These are phyloP conservation scores for Aspergillus fumigatiaffinis DNA, from an alignment of 2,329 filamentous ascomycete species.

Conservation along the genomic window DNA sequence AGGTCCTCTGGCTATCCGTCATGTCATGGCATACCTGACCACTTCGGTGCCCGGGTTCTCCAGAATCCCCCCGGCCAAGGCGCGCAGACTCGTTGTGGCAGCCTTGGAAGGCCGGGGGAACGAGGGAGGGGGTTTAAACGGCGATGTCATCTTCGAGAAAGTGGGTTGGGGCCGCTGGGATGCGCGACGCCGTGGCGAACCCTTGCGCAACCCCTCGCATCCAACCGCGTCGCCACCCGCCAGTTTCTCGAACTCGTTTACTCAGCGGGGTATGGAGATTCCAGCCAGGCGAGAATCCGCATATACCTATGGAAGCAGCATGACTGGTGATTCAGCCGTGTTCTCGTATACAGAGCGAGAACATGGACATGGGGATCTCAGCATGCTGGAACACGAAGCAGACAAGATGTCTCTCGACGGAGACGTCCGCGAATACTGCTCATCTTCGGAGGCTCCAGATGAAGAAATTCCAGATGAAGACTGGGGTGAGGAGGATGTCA, in stretches of 20 bases:
- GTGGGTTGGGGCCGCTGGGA: constrained; percentile 98
- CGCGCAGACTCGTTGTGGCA: constrained; percentile 84
- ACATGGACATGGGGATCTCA: constrained; percentile 56
- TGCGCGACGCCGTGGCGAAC: constrained; percentile 68
- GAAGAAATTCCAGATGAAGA: constrained; percentile 67
- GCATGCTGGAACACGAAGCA: constrained; percentile 77
- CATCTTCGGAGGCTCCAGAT: constrained; percentile 69
- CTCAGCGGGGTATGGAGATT: constrained; percentile 46
- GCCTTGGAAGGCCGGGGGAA: constrained; percentile 77
- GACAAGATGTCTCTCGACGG: constrained; percentile 93
- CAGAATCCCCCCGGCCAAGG: constrained; percentile 82
- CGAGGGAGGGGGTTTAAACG: constrained; percentile 53
- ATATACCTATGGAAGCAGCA: constrained; percentile 56
- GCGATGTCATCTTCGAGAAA: constrained; percentile 72
- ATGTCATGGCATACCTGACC: constrained; percentile 92
- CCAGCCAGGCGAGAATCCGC: constrained; percentile 34
- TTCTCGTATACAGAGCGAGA: constrained; percentile 68
- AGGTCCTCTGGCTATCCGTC: constrained; percentile 87
- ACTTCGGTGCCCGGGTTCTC: constrained; percentile 91
- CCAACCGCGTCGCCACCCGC: constrained; percentile 46
- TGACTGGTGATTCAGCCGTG: constrained; percentile 66
- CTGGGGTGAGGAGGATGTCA: constrained; percentile 79
- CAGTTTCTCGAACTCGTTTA: constrained; percentile 46
- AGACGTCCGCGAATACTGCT: constrained; percentile 60
- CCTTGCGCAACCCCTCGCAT: constrained; percentile 30